These are phyloP conservation scores for Bipolaris cookei DNA, from an alignment of 2,329 filamentous ascomycete genomes.

Conservation along the genomic window DNA sequence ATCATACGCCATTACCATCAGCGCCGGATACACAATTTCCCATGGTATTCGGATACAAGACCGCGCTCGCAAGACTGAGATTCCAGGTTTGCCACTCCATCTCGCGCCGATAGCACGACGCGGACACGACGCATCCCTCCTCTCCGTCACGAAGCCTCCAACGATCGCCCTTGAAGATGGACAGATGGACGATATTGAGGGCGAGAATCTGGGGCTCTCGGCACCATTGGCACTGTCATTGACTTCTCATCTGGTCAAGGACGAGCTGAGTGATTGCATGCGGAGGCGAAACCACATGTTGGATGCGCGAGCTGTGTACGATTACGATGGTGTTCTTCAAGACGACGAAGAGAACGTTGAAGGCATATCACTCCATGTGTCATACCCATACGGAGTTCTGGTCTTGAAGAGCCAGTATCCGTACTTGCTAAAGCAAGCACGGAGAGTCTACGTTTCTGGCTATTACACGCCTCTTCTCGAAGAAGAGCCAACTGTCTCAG, in stretches of 20 bases:
- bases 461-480: constrained; percentile 36
- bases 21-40: constrained; percentile 43
- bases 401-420: constrained; percentile 49
- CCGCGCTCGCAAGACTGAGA: constrained; percentile 28
- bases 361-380: constrained; percentile 50
- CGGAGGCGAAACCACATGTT: constrained; percentile 22
- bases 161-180: constrained; percentile 25
- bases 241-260: constrained; percentile 44
- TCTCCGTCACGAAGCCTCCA: constrained; percentile 39
- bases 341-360: constrained; percentile 19
- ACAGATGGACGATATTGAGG: constrained; percentile 8
- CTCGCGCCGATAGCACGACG: constrained; percentile 44
- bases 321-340: constrained; percentile 5
- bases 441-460: constrained; percentile 51
- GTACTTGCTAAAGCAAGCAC: constrained; percentile 49
- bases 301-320: constrained; percentile 14
- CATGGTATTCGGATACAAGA: constrained; percentile 39
- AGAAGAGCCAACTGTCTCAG: not conserved
- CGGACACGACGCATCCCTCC: constrained; percentile 42
- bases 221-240: constrained; percentile 35
- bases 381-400: constrained; percentile 52
- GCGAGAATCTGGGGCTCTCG: constrained; percentile 25
- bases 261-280: constrained; percentile 47
- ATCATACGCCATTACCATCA: constrained; percentile 48
- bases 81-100: constrained; percentile 48